These are phyloP conservation scores for Cornus suecica DNA, from an alignment of 148 eudicot genomes.

Conservation along the genomic window DNA sequence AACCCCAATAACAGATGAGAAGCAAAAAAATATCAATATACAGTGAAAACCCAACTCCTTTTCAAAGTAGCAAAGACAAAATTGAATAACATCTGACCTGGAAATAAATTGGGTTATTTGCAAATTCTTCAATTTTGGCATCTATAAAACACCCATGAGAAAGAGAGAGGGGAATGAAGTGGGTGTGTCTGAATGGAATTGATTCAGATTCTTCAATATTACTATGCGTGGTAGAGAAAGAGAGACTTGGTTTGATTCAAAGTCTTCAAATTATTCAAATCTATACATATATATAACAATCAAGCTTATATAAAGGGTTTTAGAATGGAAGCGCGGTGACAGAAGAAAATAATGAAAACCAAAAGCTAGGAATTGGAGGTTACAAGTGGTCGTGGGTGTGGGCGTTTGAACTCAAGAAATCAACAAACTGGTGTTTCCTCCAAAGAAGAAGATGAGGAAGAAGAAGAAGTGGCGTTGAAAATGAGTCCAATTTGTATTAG, in stretches of 20 bases:
- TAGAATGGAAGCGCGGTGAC: not conserved
- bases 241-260: not conserved
- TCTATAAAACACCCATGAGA: conserved; percentile 14
- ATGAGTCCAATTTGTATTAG: not conserved
- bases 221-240: not conserved
- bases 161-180: conserved; percentile 13
- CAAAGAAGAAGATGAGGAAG: not conserved
- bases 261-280: not conserved
- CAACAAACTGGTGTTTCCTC: not conserved
- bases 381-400: not conserved
- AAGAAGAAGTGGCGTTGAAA: not conserved
- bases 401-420: not conserved
- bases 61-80: not conserved
- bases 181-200: not conserved
- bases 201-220: conserved; percentile 8
- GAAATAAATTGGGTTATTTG: conserved; percentile 9
- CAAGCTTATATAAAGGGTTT: not conserved
- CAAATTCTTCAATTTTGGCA: conserved; percentile 15
- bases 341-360: not conserved
- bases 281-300: not conserved
- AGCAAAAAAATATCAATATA: not conserved
- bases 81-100: conserved; percentile 13
- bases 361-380: not conserved
- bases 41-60: not conserved
- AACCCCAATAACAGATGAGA: not conserved